phyloP scores from a whole-genome alignment of 768 basidiomycete genomes.

The Mycena albidolilacea region DNA sequence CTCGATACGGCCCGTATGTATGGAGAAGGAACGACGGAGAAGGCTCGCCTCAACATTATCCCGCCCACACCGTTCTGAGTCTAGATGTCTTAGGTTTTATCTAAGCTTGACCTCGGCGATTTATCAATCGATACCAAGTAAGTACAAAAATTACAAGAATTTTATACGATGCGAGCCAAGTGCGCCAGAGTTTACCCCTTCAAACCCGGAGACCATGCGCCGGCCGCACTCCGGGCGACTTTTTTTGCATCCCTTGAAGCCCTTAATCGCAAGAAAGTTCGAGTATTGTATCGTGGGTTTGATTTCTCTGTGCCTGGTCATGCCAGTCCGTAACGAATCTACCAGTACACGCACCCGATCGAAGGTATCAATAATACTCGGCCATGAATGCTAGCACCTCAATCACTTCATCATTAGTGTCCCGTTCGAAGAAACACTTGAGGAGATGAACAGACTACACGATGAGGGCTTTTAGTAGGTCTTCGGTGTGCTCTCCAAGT shows the following conservation, averaged over 20 bases:
- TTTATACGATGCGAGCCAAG: neutral
- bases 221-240: constrained; percentile 52
- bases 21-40: constrained; percentile 64
- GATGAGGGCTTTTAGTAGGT: constrained; percentile 63
- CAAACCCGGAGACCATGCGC: constrained; percentile 59
- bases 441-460: constrained; percentile 59
- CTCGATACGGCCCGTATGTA: constrained; percentile 67
- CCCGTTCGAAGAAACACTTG: constrained; percentile 63
- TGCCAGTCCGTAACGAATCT: neutral
- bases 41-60: constrained; percentile 44
- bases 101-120: constrained; percentile 56
- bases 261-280: constrained; percentile 57
- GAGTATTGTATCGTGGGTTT: constrained; percentile 55
- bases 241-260: constrained; percentile 56
- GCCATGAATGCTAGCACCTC: neutral
- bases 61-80: neutral
- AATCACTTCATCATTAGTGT: constrained; percentile 43
- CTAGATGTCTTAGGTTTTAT: constrained; percentile 49
- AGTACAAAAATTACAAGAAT: neutral
- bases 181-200: constrained; percentile 57
- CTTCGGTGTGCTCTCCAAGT: too few relatives aligned
- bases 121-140: constrained; percentile 67
- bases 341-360: constrained; percentile 63
- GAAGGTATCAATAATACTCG: constrained; percentile 36
- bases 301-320: neutral